Evolutionary conservation across 139 green algal species (phyloP).

Genomic region (Micromonas commoda): DNA sequence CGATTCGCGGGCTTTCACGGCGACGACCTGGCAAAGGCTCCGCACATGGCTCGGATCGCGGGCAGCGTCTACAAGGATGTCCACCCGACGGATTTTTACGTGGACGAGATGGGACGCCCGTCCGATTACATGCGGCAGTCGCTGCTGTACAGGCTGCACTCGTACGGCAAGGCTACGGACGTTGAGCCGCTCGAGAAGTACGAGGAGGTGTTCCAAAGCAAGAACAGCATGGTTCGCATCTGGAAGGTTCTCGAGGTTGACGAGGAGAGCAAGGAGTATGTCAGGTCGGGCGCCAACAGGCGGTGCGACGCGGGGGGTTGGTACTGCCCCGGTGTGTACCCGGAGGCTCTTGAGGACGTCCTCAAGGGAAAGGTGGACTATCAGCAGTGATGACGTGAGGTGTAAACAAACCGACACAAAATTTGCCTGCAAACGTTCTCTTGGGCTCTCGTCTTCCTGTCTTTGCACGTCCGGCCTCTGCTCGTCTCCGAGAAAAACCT

Average conservation of each 20-base stretch:
- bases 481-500: too few species aligned
- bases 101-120: conserved; percentile 7
- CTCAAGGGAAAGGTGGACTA: not conserved
- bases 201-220: conserved; percentile 31
- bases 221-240: conserved; percentile 30
- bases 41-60: conserved; percentile 39
- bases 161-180: not conserved
- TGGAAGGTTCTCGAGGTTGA: conserved; percentile 30
- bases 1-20: conserved; percentile 30
- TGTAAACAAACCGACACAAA: not conserved
- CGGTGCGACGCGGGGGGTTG: conserved; percentile 29
- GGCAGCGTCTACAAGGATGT: conserved; percentile 10
- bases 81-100: not conserved
- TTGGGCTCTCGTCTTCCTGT: too few species aligned
- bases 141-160: conserved; percentile 26
- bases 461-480: too few species aligned
- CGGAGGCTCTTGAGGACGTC: conserved; percentile 10
- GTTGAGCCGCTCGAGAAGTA: not conserved
- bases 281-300: conserved; percentile 16
- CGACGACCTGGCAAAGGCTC: conserved; percentile 47
- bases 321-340: conserved; percentile 29
- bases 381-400: not conserved
- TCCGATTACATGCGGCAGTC: conserved; percentile 18
- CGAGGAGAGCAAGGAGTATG: conserved; percentile 16
- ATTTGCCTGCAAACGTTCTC: too few species aligned